Conservation (phyloP, 2,329 filamentous ascomycete species). For the Colletotrichum paranaense region DNA sequence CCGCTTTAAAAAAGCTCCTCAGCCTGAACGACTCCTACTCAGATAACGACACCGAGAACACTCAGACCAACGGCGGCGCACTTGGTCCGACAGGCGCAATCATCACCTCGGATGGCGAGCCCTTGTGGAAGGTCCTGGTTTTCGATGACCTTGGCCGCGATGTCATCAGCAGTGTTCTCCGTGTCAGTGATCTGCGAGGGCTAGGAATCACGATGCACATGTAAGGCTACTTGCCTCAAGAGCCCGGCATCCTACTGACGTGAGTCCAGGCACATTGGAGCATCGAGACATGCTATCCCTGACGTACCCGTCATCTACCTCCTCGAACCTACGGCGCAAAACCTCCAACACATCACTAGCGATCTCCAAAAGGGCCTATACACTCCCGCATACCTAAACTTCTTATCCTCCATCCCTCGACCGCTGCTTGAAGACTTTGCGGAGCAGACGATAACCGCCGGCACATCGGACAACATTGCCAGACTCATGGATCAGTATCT, state of each 20-base stretch:
- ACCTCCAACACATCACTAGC: slow-evolving; percentile 83
- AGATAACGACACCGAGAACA: slow-evolving; percentile 70
- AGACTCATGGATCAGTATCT: slow-evolving; percentile 97
- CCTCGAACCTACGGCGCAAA: slow-evolving; percentile 86
- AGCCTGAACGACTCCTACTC: slow-evolving; percentile 86
- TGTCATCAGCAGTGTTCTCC: slow-evolving; percentile 95
- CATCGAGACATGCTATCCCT: slow-evolving; percentile 87
- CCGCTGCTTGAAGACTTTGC: slow-evolving; percentile 96
- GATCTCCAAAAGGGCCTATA: slow-evolving; percentile 92
- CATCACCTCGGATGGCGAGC: slow-evolving; percentile 86
- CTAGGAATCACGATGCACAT: slow-evolving; percentile 98
- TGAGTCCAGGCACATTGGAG: slow-evolving; percentile 76
- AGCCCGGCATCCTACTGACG: slow-evolving; percentile 39
- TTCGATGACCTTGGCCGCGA: slow-evolving; percentile 93
- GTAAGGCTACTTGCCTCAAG: slow-evolving; percentile 57
- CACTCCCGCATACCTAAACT: slow-evolving; percentile 95
- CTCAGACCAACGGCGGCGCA: slow-evolving; percentile 68
- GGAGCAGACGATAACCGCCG: slow-evolving; percentile 83
- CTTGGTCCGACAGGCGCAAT: slow-evolving; percentile 80
- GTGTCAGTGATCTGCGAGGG: slow-evolving; percentile 90
- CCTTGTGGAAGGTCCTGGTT: slow-evolving; percentile 97
- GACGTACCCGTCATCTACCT: slow-evolving; percentile 97
- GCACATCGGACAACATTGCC: slow-evolving; percentile 88
- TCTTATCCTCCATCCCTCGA: slow-evolving; percentile 91
- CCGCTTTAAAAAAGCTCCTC: slow-evolving; percentile 93